Evolutionary conservation across 2,329 filamentous ascomycete genomes (phyloP), one percentile per base, ranked within the genome.

Genomic region (Xenoacremonium recifei): DNA sequence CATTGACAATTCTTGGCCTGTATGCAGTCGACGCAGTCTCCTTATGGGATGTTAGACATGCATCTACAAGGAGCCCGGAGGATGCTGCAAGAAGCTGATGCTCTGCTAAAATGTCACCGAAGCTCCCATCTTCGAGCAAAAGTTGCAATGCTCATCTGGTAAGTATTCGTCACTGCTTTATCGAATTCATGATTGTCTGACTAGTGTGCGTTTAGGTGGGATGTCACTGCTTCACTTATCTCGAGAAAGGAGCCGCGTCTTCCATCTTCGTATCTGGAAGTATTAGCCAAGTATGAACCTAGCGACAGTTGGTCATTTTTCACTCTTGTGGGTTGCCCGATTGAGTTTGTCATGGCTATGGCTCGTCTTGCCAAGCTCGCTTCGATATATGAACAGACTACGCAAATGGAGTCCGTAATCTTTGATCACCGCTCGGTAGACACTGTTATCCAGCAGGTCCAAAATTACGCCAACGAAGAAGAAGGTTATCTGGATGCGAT

Each of bases 1-100:
- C n/a, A n/a, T n/a, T n/a, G n/a, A n/a, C n/a, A n/a, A n/a, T n/a
- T n/a, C n/a, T n/a, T n/a, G n/a, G n/a, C 19, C 5, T 19, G 12
- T 19, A n/a, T 36, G 17, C 23, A 41, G 39, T 35, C 39, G 10
- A 41, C 39, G 23, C 39, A 41, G 23, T 41, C 39, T 16, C 32
- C 39, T 17, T 41, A 41, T 27, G 39, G 39, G 23, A 41, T 41
- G 32, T 35, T 23, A 6, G 39, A 41, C 31, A 41, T 41, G 39
- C 39, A 41, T 21, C 25, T 41, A 17, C 39, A 33, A 7, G 39
- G 39, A 3, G 39, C 39, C 33, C 33, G 36, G 10, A 29, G 17
- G 18, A 17, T 41, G 10, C 25, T 41, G 12, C 33, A 25, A 35
- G 23, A 36, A 5, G 32, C 21, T 12, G n/a, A 32, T 3, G 39